Percentiles rank a stretch among this genome's conserved stretches.
Evolutionary conservation across 1,139 yeast species (phyloP).

Genomic region (Petasospora rhodanensis): DNA sequence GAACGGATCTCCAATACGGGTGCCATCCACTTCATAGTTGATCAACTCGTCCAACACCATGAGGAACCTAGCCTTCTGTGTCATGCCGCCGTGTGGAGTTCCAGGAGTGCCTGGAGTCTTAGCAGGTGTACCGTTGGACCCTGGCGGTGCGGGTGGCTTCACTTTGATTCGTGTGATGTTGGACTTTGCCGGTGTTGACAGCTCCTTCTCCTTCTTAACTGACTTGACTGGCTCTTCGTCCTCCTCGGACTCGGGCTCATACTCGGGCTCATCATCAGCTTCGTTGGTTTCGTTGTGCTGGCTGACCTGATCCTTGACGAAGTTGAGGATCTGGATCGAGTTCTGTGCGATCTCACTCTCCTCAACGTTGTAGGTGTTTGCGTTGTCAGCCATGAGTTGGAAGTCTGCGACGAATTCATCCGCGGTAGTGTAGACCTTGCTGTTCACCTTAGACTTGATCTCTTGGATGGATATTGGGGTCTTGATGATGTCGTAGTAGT

Average conservation of each 20-base stretch:
- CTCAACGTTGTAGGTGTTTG: constrained; percentile 56
- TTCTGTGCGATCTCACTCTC: constrained; percentile 59
- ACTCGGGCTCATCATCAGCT: too few species aligned
- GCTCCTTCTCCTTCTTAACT: constrained; percentile 1
- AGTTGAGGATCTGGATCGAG: constrained; percentile 38
- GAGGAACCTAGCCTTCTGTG: constrained; percentile 14
- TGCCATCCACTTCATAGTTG: constrained; percentile 20
- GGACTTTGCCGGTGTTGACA: too few species aligned
- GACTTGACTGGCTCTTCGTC: background rate
- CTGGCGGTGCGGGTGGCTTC: too few species aligned
- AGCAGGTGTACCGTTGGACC: too few species aligned
- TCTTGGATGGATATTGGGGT: constrained; percentile 69
- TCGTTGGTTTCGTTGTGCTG: constrained; percentile 18
- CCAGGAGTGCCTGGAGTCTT: constrained; percentile 7
- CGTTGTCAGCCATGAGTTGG: constrained; percentile 53
- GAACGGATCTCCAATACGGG: constrained; percentile 42
- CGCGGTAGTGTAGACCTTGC: constrained; percentile 28
- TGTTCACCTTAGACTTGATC: constrained; percentile 43
- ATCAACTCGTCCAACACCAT: constrained; percentile 19
- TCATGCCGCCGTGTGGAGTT: constrained; percentile 6
- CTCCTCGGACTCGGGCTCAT: background rate
- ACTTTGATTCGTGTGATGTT: too few species aligned
- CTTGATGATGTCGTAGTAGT: constrained; percentile 63
- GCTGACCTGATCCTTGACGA: constrained; percentile 37
- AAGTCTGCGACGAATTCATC: constrained; percentile 52